These are phyloP conservation scores for Grosmannia huntii DNA, from an alignment of 2,329 filamentous ascomycete species.

Conservation along the genomic window DNA sequence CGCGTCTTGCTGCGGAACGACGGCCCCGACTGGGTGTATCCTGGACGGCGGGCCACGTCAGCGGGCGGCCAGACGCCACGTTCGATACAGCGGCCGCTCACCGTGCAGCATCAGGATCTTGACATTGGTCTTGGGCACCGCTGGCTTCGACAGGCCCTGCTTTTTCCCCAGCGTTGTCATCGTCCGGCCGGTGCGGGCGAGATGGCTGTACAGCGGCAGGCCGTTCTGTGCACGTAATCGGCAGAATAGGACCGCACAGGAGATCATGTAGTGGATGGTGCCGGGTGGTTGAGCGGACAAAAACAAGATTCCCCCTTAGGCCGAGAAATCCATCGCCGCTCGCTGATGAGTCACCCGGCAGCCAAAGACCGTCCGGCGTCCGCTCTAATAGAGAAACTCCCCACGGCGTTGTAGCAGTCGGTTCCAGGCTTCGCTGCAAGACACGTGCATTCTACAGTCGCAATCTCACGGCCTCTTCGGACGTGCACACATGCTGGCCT, in stretches of 20 bases:
- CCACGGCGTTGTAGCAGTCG: too few relatives aligned
- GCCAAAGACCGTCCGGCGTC: not conserved
- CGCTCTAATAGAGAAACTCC: not conserved
- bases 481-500: not conserved
- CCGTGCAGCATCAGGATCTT: conserved; percentile 72
- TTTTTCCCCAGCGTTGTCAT: not conserved
- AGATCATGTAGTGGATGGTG: not conserved
- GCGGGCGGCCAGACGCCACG: too few relatives aligned
- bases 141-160: not conserved
- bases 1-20: conserved; percentile 83
- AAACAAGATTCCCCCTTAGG: not conserved
- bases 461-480: not conserved
- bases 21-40: conserved; percentile 81
- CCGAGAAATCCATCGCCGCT: not conserved
- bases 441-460: not conserved
- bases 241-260: not conserved
- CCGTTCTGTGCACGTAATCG: not conserved
- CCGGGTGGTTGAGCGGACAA: not conserved
- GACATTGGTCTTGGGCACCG: conserved; percentile 32
- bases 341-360: not conserved
- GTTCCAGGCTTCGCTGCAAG: not conserved
- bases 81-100: conserved; percentile 17
- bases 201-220: not conserved
- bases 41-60: conserved; percentile 23
- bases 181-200: not conserved